Evolutionary conservation across 805 yeast species (phyloP).

Genomic region (Cephaloascus fragrans): DNA sequence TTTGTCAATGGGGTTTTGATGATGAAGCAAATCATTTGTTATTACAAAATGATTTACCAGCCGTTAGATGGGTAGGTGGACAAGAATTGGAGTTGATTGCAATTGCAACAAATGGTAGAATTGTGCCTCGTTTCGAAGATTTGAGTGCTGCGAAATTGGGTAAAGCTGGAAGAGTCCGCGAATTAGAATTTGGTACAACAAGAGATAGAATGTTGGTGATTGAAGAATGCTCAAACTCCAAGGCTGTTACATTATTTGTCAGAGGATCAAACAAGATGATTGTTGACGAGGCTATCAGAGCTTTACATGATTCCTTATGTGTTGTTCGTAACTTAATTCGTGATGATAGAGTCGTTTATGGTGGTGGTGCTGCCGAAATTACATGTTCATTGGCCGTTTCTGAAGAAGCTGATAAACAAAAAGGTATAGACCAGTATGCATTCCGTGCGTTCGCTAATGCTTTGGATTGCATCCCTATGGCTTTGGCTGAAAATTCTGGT

Average conservation of each 20-base stretch:
- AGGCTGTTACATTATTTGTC: constrained; percentile 86
- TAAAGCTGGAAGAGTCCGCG: constrained; percentile 73
- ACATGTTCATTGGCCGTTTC: constrained; percentile 87
- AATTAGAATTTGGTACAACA: constrained; percentile 92
- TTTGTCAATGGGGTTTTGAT: constrained; percentile 99
- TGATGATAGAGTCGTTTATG: constrained; percentile 93
- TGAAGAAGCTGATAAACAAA: constrained; percentile 85
- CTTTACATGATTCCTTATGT: constrained; percentile 92
- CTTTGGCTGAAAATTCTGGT: constrained; percentile 95
- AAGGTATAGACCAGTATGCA: constrained; percentile 96
- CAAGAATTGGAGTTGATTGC: constrained; percentile 93
- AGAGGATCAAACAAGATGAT: constrained; percentile 98
- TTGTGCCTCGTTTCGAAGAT: constrained; percentile 96
- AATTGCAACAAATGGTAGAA: constrained; percentile 94
- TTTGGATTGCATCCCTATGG: constrained; percentile 85
- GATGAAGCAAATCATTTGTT: constrained; percentile 96
- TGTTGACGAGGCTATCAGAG: constrained; percentile 93
- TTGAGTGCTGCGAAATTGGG: constrained; percentile 77
- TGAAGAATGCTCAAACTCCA: constrained; percentile 78
- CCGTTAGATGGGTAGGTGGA: constrained; percentile 99
- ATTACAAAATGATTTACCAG: constrained; percentile 81
- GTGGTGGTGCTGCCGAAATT: constrained; percentile 98
- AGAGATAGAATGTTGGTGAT: constrained; percentile 92
- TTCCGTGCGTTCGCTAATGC: constrained; percentile 93
- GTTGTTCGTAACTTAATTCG: constrained; percentile 92